A percentile compares a stretch with the other conserved stretches of the same genome.
Conservation (phyloP, 805 yeast species). For the Candida bentonensis region DNA sequence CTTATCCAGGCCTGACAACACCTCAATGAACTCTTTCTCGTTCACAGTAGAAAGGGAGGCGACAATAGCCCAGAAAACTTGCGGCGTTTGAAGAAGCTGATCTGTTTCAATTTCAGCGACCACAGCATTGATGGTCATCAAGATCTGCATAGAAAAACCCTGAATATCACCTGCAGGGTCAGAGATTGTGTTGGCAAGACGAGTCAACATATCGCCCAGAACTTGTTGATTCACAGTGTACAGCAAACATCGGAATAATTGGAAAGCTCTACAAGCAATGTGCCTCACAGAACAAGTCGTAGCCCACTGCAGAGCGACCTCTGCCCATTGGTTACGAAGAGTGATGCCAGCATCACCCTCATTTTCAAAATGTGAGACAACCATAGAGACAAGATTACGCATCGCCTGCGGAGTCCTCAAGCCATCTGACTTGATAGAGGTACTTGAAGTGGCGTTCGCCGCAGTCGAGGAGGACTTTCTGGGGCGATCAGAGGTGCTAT, state of each 20-base stretch:
- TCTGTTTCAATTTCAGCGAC: conserved; percentile 74
- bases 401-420: conserved; percentile 57
- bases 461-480: background rate
- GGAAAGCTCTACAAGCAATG: conserved; percentile 92
- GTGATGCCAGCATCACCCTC: conserved; percentile 19
- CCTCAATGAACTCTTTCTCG: conserved; percentile 86
- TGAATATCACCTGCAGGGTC: conserved; percentile 85
- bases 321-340: conserved; percentile 74
- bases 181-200: conserved; percentile 83
- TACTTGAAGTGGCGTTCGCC: conserved; percentile 12
- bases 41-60: conserved; percentile 84
- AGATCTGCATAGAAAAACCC: conserved; percentile 91
- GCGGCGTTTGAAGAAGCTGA: conserved; percentile 76
- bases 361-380: conserved; percentile 10
- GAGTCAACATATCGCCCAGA: conserved; percentile 86
- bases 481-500: background rate
- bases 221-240: conserved; percentile 71
- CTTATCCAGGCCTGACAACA: conserved; percentile 65
- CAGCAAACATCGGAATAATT: conserved; percentile 73
- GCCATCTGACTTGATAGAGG: background rate
- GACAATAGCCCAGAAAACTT: conserved; percentile 86
- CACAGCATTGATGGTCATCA: conserved; percentile 89
- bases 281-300: conserved; percentile 96
- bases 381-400: conserved; percentile 27
- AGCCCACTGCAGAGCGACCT: conserved; percentile 80